Evolutionary conservation across 2,329 filamentous ascomycete genomes (phyloP).

Genomic region (Penicillium sp.): DNA sequence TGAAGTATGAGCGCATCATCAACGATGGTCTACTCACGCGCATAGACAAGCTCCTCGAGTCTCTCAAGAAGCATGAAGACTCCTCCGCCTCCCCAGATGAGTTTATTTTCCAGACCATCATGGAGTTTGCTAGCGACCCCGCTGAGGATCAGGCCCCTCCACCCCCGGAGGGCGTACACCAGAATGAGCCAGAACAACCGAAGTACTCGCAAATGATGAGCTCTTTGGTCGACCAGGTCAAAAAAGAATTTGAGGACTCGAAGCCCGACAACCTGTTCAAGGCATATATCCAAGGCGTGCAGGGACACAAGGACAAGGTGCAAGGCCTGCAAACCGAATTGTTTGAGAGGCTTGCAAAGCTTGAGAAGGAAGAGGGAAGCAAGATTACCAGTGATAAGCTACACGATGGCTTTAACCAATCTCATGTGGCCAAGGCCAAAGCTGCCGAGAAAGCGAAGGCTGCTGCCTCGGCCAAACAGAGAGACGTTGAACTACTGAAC

Average conservation of each 20-base stretch:
- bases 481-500: constrained; percentile 68
- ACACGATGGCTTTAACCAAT: constrained; percentile 85
- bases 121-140: constrained; percentile 69
- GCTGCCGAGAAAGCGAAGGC: constrained; percentile 42
- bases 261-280: constrained; percentile 66
- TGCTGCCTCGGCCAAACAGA: constrained; percentile 39
- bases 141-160: constrained; percentile 69
- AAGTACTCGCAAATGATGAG: constrained; percentile 98
- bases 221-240: constrained; percentile 89
- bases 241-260: constrained; percentile 69
- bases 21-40: constrained; percentile 85
- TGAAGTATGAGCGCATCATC: constrained; percentile 83
- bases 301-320: constrained; percentile 71
- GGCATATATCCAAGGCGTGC: constrained; percentile 73
- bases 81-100: constrained; percentile 64
- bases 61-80: constrained; percentile 68
- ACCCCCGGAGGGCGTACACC: constrained; percentile 73
- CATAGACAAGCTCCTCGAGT: constrained; percentile 70
- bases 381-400: constrained; percentile 94
- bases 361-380: constrained; percentile 76
- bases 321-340: constrained; percentile 71
- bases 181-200: constrained; percentile 66
- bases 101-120: constrained; percentile 80
- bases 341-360: constrained; percentile 64
- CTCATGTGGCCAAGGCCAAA: constrained; percentile 71